Base-by-base conservation (phyloP, 176 grass and related monocot genomes). In the Triticum monococcum region DNA sequence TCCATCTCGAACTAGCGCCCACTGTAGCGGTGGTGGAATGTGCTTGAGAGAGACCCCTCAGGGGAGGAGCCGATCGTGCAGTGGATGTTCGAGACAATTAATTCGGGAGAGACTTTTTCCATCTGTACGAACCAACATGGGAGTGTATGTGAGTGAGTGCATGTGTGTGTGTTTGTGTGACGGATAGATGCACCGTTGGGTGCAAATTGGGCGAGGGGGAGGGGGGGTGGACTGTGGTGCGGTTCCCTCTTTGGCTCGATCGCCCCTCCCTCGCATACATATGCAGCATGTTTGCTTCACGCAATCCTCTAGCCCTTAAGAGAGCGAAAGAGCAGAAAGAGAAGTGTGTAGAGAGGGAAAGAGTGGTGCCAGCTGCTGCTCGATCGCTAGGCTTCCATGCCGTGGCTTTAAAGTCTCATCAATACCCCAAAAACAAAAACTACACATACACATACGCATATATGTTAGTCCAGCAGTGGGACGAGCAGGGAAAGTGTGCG, bases 321-420 rank as follows among this genome's bases (percentile, higher is more conserved):
- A 77, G 88, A 88, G 88, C 71, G 87, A 90, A 92, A 85, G 66
- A 83, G 80, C 65, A 83, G 77, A 92, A 87, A 90, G 88, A 86
- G 71, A 74, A 75, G 90, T 79, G 79, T 81, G 80, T 63, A 88
- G 88, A 57, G 68, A 86, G 88, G 72, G 93, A 88, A 81, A 83
- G 73, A 33, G 91, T 73, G 89, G 89, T 87, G 89, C 91, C 89
- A 87, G 84, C 82, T 43, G 59, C 64, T 46, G 40, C 78, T 54
- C 13, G 68, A 54, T 54, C 50, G 50, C 77, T 90, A 54, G 82
- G 76, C 73, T 59, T 93, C 85, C 93, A 87, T 95, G 89, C 88
- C 96, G 96, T 98, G 93, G 93, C 96, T 95, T 98, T 98, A 91
- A 98, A 98, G 96, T 91, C 89, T 95, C 90, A 94, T 94, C 93